Percentiles rank a stretch among this genome's conserved stretches.
phyloP scores from a whole-genome alignment of 2,329 filamentous ascomycete species.

The Ophiostoma montium region DNA sequence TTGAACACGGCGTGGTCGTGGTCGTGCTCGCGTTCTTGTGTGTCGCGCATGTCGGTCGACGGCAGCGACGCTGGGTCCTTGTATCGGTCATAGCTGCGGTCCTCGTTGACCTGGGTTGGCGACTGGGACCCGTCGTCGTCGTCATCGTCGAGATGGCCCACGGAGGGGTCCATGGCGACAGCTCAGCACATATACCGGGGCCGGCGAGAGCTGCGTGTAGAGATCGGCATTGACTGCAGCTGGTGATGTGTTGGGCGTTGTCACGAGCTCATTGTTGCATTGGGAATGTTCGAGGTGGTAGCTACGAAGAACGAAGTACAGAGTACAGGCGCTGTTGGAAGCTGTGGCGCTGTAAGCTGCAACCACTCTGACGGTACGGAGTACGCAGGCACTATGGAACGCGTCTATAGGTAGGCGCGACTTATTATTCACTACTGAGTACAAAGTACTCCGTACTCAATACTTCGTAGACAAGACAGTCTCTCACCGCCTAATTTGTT shows the following conservation, averaged over 20 bases:
- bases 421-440: background rate
- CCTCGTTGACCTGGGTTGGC: slow-evolving; percentile 42
- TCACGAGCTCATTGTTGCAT: too few relatives aligned
- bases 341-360: background rate
- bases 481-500: background rate
- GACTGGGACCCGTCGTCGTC: slow-evolving; percentile 30
- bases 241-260: background rate
- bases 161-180: slow-evolving; percentile 5
- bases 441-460: background rate
- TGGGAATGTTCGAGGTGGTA: too few relatives aligned
- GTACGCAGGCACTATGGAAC: background rate
- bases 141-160: slow-evolving; percentile 1
- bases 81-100: slow-evolving; percentile 39
- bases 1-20: slow-evolving; percentile 11
- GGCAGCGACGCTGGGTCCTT: slow-evolving; percentile 8
- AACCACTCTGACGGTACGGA: too few relatives aligned
- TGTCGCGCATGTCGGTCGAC: slow-evolving; percentile 8
- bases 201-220: background rate
- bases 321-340: too few relatives aligned
- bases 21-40: slow-evolving; percentile 4
- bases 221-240: slow-evolving; percentile 2
- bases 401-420: background rate
- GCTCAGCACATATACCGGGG: background rate
- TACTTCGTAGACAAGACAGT: background rate
- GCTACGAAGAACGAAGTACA: too few relatives aligned